Evolutionary conservation across 768 basidiomycete genomes (phyloP).

Genomic region (Phaffia australis): DNA sequence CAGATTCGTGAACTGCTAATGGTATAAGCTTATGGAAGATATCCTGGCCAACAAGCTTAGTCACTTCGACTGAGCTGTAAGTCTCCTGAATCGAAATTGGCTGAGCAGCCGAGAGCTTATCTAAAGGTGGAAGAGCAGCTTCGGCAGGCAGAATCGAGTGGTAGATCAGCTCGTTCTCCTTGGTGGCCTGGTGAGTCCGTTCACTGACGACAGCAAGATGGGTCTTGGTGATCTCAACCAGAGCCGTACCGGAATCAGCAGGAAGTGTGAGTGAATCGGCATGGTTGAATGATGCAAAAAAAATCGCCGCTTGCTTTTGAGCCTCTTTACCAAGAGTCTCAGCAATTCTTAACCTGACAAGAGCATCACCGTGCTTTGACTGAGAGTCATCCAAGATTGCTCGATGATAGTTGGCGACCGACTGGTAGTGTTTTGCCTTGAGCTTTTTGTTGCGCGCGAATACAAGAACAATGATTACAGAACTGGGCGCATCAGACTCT

Average conservation of each 20-base stretch:
- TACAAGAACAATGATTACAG: neutral
- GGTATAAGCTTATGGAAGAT: constrained; percentile 80
- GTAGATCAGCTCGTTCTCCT: constrained; percentile 96
- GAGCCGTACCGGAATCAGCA: constrained; percentile 66
- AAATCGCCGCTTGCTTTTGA: constrained; percentile 53
- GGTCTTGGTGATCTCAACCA: constrained; percentile 71
- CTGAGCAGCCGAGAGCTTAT: constrained; percentile 55
- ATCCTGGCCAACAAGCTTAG: constrained; percentile 86
- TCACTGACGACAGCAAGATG: constrained; percentile 69
- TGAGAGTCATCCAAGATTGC: constrained; percentile 63
- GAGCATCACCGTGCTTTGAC: constrained; percentile 73
- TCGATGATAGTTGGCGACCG: constrained; percentile 77
- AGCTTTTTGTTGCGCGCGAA: constrained; percentile 44
- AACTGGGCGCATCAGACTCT: neutral
- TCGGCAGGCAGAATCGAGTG: constrained; percentile 73
- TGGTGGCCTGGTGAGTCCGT: constrained; percentile 58
- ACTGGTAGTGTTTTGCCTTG: constrained; percentile 81
- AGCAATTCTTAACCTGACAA: constrained; percentile 66
- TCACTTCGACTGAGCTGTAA: constrained; percentile 78
- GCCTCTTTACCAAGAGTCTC: constrained; percentile 77
- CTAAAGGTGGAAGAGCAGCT: constrained; percentile 67
- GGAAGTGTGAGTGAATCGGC: constrained; percentile 57
- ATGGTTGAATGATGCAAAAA: constrained; percentile 52
- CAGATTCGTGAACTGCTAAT: constrained; percentile 87
- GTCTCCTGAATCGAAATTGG: constrained; percentile 90